Evolutionary conservation across 306 rosid species (phyloP), one percentile per base, ranked within the genome.

Genomic region (Chamaecrista fasciculata): DNA sequence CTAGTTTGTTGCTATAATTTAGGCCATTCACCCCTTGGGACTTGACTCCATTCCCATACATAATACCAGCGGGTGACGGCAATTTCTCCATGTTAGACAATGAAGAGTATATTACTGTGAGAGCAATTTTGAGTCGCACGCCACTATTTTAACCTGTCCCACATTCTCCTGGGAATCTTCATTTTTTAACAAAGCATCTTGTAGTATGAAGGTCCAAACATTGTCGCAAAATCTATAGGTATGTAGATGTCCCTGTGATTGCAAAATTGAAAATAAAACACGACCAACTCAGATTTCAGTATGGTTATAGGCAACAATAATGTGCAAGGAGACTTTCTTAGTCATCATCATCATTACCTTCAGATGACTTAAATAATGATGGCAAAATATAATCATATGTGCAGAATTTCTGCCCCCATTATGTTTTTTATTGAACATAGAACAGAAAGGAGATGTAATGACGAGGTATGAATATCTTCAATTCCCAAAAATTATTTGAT

Each of bases 221-320:
- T 94, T 94, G 86, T 94, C 89, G 67, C 97, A 90, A 79, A 94
- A 94, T 74, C 98, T 84, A 73, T 94, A 94, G 24, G 98, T 94
- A 82, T 94, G 98, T 65, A 94, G 83, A 85, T 94, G 98, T 62
- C 98, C 98, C 97, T 90, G 92, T 70, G 65, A 10, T 48, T 52
- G 8, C 63, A 65, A 65, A 62, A 42, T 46, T 5, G 43, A 42
- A 37, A 19, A 44, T 14, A 51, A 55, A 63, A 31, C 39, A n/a
- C 57, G 34, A 11, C 55, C 3, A 67, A 2, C n/a, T 46, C 37
- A 47, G 63, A 31, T 57, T 57, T 31, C 43, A 31, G 3, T 8
- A 16, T 4, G 63, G 15, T 25, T 5, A 11, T n/a, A 3, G 43
- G 37, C 63, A 57, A 16, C 34, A 55, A n/a, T 57, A 29, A 2